Percentiles rank a stretch among this genome's conserved stretches.
These are phyloP conservation scores for Diddensiella santjacobensis DNA, from an alignment of 805 yeast genomes.

Conservation along the genomic window DNA sequence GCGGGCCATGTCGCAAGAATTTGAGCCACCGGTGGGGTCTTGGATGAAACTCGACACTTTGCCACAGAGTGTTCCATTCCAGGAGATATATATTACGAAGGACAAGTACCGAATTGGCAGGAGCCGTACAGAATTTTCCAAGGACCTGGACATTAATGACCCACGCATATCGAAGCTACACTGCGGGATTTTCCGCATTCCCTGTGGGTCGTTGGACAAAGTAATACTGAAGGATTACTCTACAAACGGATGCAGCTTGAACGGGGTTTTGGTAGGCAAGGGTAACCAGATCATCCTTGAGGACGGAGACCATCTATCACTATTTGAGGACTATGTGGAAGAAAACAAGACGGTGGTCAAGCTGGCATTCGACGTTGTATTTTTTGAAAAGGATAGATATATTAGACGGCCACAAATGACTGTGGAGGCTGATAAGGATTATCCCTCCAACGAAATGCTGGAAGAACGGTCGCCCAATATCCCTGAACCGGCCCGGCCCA, in stretches of 20 bases:
- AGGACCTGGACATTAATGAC: slow-evolving; percentile 60
- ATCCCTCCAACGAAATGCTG: background rate
- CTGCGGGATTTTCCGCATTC: slow-evolving; percentile 57
- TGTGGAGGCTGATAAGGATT: background rate
- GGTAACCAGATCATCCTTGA: slow-evolving; percentile 58
- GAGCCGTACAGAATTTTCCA: slow-evolving; percentile 34
- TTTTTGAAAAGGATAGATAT: slow-evolving; percentile 9
- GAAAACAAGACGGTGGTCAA: slow-evolving; percentile 35
- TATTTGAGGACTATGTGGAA: slow-evolving; percentile 58
- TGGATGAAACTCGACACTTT: slow-evolving; percentile 59
- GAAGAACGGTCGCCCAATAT: background rate
- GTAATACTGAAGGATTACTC: slow-evolving; percentile 64
- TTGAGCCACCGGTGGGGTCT: slow-evolving; percentile 40
- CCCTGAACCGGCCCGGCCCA: background rate
- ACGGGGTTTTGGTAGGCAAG: slow-evolving; percentile 54
- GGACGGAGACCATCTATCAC: slow-evolving; percentile 56
- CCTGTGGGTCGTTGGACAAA: background rate
- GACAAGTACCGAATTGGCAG: slow-evolving; percentile 74
- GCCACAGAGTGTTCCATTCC: slow-evolving; percentile 42
- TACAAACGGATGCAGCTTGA: slow-evolving; percentile 74
- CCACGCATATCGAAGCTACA: slow-evolving; percentile 81
- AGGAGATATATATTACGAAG: slow-evolving; percentile 58
- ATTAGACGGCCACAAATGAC: slow-evolving; percentile 2
- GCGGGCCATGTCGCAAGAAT: background rate
- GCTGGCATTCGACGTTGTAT: slow-evolving; percentile 18